phyloP scores from a whole-genome alignment of 441 rosid species.

The Populus hybrid region DNA sequence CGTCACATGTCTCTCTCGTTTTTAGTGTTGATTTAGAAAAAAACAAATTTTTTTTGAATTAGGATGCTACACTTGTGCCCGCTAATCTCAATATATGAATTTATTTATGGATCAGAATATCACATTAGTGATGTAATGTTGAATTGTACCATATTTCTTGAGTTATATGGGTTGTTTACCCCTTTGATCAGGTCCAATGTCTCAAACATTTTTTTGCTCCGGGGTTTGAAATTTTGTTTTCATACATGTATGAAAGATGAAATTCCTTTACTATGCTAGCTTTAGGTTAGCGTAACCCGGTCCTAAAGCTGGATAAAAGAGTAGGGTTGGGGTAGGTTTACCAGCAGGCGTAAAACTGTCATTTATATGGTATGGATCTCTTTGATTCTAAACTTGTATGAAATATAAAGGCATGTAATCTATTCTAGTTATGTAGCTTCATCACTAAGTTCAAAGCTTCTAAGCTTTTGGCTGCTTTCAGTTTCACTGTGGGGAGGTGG shows the following conservation, averaged over 20 bases:
- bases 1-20: neutral
- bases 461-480: constrained; percentile 15
- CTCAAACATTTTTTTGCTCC: too few species aligned
- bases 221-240: neutral
- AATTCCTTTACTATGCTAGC: neutral
- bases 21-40: neutral
- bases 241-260: neutral
- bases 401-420: neutral
- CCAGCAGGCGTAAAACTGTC: neutral
- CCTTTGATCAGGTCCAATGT: too few species aligned
- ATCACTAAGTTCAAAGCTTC: neutral
- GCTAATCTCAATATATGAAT: neutral
- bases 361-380: neutral
- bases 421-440: neutral
- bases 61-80: neutral
- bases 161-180: too few species aligned
- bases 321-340: neutral
- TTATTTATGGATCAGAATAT: neutral
- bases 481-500: constrained; percentile 48
- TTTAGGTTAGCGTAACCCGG: neutral
- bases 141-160: neutral
- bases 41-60: neutral
- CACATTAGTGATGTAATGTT: neutral
- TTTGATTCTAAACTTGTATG: neutral
- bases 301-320: neutral